These are phyloP conservation scores for Boletus coccyginus DNA, from an alignment of 768 basidiomycete species.

Conservation along the genomic window DNA sequence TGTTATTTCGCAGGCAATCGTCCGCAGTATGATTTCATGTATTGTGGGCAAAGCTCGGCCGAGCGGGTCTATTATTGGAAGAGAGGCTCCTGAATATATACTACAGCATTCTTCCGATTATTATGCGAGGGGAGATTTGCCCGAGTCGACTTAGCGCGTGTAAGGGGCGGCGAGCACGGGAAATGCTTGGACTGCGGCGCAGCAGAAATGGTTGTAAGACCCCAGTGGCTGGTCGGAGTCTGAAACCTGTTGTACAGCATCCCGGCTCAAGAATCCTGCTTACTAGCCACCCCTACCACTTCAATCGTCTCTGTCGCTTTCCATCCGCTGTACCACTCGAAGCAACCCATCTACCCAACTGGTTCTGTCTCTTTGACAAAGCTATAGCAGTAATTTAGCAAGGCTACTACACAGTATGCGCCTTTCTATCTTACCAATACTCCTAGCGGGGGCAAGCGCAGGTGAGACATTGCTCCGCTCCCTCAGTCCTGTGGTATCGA, in stretches of 20 bases:
- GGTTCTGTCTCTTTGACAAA: neutral
- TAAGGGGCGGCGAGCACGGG: neutral
- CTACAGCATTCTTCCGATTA: neutral
- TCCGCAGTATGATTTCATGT: constrained; percentile 21
- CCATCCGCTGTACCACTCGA: neutral
- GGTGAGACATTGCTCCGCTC: constrained; percentile 21
- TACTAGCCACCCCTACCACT: neutral
- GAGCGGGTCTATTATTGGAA: neutral
- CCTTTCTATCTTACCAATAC: constrained; percentile 35
- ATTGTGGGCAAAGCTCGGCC: neutral
- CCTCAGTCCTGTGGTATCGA: neutral
- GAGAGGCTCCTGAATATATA: neutral
- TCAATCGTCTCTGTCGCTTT: neutral
- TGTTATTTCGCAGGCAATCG: constrained; percentile 20
- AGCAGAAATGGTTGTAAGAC: neutral
- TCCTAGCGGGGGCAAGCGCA: constrained; percentile 36
- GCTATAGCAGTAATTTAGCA: neutral
- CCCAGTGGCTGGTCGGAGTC: constrained; percentile 19
- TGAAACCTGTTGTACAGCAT: constrained; percentile 14
- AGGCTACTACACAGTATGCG: constrained; percentile 30
- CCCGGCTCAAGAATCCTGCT: neutral
- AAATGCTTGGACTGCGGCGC: constrained; percentile 6
- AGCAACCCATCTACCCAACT: neutral
- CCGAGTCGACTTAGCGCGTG: neutral
- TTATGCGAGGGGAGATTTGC: neutral